Conservation (phyloP, 1,139 yeast species). For the Hyphopichia pseudoburtonii region DNA sequence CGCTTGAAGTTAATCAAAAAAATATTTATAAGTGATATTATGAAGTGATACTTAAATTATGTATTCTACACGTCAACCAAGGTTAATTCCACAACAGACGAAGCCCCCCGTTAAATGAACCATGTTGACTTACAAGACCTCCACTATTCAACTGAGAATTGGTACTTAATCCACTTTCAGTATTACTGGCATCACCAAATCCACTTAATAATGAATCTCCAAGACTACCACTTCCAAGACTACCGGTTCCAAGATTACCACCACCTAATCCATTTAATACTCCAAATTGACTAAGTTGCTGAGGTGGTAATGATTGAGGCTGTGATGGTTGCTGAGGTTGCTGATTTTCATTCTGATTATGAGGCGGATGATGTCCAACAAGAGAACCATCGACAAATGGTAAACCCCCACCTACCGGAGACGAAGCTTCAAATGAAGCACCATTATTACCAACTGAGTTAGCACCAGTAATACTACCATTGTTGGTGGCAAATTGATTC, state of each 20-base stretch:
- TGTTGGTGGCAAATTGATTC: no score
- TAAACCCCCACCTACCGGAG: no score
- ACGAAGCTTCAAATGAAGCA: no score
- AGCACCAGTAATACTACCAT: no score
- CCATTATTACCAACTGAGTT: no score
- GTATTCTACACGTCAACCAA: no score
- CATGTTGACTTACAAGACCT: background rate
- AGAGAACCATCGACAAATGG: no score
- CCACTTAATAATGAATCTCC: background rate
- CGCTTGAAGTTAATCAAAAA: no score
- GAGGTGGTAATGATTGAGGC: background rate
- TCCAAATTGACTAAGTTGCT: background rate
- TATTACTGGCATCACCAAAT: background rate
- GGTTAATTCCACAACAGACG: slow-evolving; percentile 1
- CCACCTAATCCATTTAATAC: background rate
- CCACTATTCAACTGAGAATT: no score
- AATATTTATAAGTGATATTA: no score
- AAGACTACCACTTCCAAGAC: background rate
- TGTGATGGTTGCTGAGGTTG: background rate
- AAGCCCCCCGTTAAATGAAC: background rate
- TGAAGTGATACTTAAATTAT: no score
- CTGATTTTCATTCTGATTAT: background rate
- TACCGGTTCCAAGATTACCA: background rate
- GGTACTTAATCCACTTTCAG: background rate
- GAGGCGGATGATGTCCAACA: background rate